Base-by-base conservation (phyloP, 371 early-diverging fungal species). In the Lichtheimia ramosa region DNA sequence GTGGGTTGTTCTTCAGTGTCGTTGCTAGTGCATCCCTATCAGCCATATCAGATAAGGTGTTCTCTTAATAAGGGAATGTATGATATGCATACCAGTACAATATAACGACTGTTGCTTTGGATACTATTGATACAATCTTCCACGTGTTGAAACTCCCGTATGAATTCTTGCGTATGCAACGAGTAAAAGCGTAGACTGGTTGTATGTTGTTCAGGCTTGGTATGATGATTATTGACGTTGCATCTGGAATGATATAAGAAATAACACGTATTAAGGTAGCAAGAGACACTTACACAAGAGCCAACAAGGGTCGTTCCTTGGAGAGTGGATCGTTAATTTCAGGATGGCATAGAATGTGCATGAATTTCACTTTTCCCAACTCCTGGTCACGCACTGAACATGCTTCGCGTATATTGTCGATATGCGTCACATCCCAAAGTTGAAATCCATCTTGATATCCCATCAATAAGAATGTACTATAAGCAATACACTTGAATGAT, bases 401-500 rank as follows among this genome's bases (percentile, higher is more conserved):
- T n/a, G 90, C 68, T 71, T 93, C 93, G 53, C 80, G 85, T 25
- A 89, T 82, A 64, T 88, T 85, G 58, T 89, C 87, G 8, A 82
- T 76, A 56, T 87, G 81, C 2, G 86, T 77, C 15, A 91, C 77
- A 59, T 89, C 79, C 94, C 94, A 94, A 15, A 94, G 74, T 61
- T 94, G 94, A 65, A 94, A 89, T 3, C 94, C 94, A 58, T 86
- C 82, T 5, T 68, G 64, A 69, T 94, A 94, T 5, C 92, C 94
- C 28, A 94, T 65, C 24, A 90, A 56, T 34, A 93, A 64, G 53
- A 83, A 82, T n/a, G 70, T 65, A 34, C 74, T 68, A 58, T 77
- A 78, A 52, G n/a, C 50, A 20, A 13, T 51, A 14, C 10, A 34
- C 6, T 34, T 34, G 27, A 16, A 52, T 34, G 34, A 34, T 34